These are phyloP conservation scores for Carex kokanica DNA, from an alignment of 176 grass and related monocot genomes.

Conservation along the genomic window DNA sequence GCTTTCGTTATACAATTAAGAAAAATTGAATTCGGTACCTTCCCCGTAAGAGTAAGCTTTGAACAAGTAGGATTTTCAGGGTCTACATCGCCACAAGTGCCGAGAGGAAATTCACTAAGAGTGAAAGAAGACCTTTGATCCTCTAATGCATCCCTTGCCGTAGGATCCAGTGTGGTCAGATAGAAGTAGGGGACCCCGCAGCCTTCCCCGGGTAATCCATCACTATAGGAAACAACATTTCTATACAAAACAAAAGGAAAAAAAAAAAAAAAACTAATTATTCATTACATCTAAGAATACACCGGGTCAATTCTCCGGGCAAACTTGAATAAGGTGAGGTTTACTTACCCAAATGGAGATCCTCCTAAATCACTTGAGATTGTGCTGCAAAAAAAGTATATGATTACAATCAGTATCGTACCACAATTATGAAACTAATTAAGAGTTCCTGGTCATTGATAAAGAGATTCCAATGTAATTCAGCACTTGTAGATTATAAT, in stretches of 20 bases:
- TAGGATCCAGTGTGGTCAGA: conserved; percentile 83
- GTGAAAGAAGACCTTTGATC: conserved; percentile 85
- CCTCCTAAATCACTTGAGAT: conserved; percentile 74
- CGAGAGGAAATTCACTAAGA: conserved; percentile 85
- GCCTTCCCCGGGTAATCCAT: conserved; percentile 55
- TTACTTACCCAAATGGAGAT: conserved; percentile 84
- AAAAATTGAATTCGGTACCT: conserved; percentile 42
- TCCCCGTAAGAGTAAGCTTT: conserved; percentile 90
- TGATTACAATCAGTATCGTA: background rate
- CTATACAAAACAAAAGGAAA: conserved; percentile 30
- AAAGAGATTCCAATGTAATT: no score
- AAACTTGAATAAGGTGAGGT: background rate
- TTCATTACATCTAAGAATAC: conserved; percentile 15
- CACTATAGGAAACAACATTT: conserved; percentile 95
- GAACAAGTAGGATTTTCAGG: conserved; percentile 95
- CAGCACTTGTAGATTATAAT: background rate
- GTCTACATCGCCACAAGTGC: conserved; percentile 67
- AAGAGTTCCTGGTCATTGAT: background rate
- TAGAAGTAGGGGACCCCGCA: conserved; percentile 79
- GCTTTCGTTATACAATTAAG: background rate
- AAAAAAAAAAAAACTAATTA: conserved; percentile 1
- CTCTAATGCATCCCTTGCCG: conserved; percentile 63
- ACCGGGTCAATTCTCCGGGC: background rate
- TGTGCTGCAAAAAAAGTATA: conserved; percentile 46
- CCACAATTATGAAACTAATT: background rate